These are phyloP conservation scores for Solanum arcanum DNA, from an alignment of 257 asterid species.

Conservation along the genomic window DNA sequence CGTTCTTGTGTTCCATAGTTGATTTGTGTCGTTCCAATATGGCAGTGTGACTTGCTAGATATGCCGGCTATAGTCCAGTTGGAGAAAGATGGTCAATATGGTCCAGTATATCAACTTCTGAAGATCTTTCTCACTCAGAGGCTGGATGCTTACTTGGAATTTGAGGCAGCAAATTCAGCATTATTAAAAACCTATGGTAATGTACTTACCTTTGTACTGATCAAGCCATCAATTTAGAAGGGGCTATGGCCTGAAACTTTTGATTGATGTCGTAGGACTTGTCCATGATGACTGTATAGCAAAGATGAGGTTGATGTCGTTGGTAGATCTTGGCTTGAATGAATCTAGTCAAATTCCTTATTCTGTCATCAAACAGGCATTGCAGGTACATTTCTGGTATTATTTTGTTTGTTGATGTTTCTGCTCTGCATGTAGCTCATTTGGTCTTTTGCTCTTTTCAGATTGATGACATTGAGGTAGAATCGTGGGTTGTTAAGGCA, in stretches of 20 bases:
- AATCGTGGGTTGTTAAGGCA: constrained; percentile 87
- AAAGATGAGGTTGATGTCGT: constrained; percentile 83
- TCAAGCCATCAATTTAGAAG: not conserved
- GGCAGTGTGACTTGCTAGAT: constrained; percentile 73
- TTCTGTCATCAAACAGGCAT: constrained; percentile 60
- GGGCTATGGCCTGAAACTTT: not conserved
- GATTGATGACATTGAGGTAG: constrained; percentile 80
- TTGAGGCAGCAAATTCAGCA: constrained; percentile 53
- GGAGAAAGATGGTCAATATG: constrained; percentile 66
- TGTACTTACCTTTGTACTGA: not conserved
- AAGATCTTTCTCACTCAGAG: constrained; percentile 74
- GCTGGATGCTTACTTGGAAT: constrained; percentile 69
- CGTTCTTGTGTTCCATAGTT: not conserved
- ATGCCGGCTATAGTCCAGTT: constrained; percentile 80
- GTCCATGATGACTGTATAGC: constrained; percentile 77
- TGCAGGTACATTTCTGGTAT: constrained; percentile 32
- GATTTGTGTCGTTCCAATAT: not conserved
- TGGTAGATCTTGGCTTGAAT: constrained; percentile 58
- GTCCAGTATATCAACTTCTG: constrained; percentile 58
- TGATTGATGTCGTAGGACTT: constrained; percentile 41
- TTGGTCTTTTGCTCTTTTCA: constrained; percentile 6
- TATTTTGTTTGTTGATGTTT: not conserved
- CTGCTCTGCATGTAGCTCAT: not conserved
- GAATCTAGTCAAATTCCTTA: constrained; percentile 73
- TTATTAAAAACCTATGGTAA: constrained; percentile 52